These are phyloP conservation scores for Geotrichum histeridarum DNA, from an alignment of 1,139 yeast species.

Conservation along the genomic window DNA sequence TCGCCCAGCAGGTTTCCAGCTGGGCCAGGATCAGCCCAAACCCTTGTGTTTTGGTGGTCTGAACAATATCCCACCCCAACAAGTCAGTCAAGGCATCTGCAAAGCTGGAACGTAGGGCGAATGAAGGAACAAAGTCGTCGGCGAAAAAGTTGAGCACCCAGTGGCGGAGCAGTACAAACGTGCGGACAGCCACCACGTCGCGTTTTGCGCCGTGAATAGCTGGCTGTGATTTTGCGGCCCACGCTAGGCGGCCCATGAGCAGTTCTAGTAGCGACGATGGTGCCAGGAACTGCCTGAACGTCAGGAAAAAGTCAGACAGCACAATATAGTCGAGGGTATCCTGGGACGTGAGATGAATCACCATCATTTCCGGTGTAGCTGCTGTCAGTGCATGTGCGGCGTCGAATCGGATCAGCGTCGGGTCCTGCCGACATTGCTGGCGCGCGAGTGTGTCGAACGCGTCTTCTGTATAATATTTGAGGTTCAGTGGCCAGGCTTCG, in stretches of 20 bases:
- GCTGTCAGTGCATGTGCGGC: conserved; percentile 7
- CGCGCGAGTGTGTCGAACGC: conserved; percentile 5
- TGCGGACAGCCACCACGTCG: conserved; percentile 56
- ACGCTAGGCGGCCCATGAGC: conserved; percentile 60
- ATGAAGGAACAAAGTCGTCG: conserved; percentile 41
- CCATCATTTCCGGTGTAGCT: conserved; percentile 44
- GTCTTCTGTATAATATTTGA: background rate
- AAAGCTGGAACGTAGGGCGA: conserved; percentile 32
- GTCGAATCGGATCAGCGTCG: conserved; percentile 4
- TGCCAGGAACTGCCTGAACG: conserved; percentile 67
- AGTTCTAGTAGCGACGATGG: conserved; percentile 55
- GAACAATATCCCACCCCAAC: conserved; percentile 30
- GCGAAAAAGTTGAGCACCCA: conserved; percentile 62
- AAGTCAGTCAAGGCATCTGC: conserved; percentile 32
- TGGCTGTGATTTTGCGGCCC: conserved; percentile 50
- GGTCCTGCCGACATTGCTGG: conserved; percentile 2
- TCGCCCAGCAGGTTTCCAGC: conserved; percentile 38
- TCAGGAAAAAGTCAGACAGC: conserved; percentile 77
- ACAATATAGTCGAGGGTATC: conserved; percentile 70
- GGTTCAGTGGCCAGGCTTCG: conserved; percentile 8
- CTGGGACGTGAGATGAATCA: conserved; percentile 75
- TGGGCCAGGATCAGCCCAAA: conserved; percentile 35
- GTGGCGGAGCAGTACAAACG: conserved; percentile 82
- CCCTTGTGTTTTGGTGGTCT: conserved; percentile 22
- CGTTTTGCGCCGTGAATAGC: background rate